Percentiles rank a stretch among this genome's conserved stretches.
These are phyloP conservation scores for Brassica juncea DNA, from an alignment of 345 rosid genomes.

Conservation along the genomic window DNA sequence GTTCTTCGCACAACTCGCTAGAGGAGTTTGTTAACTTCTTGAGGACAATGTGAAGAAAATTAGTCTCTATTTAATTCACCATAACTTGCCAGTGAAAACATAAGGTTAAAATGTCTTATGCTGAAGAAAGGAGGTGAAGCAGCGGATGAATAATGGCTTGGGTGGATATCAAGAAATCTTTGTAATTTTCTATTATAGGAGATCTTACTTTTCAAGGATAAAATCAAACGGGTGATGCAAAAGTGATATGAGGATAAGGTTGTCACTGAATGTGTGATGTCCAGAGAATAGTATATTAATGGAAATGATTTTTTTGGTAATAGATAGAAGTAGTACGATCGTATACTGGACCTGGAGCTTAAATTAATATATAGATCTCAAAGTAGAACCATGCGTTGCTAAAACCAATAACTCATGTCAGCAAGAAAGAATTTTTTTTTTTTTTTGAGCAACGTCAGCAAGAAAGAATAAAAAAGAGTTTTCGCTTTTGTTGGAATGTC, in stretches of 20 bases:
- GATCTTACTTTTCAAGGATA: slow-evolving; percentile 4
- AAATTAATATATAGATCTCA: slow-evolving; percentile 17
- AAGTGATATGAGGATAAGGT: slow-evolving; percentile 26
- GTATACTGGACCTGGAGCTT: slow-evolving; percentile 3
- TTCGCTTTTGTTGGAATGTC: slow-evolving; percentile 17
- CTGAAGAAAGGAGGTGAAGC: not conserved
- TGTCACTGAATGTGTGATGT: slow-evolving; percentile 28
- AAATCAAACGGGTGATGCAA: slow-evolving; percentile 18
- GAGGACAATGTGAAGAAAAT: slow-evolving; percentile 13
- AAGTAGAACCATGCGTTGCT: slow-evolving; percentile 35
- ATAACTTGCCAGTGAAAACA: slow-evolving; percentile 7
- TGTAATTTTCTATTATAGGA: not conserved
- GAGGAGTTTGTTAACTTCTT: slow-evolving; percentile 13
- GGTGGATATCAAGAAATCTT: not conserved
- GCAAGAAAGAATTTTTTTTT: not conserved
- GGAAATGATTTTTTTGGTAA: not conserved
- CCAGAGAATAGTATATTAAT: slow-evolving; percentile 5
- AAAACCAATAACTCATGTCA: slow-evolving; percentile 16
- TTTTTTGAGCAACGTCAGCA: too few species aligned
- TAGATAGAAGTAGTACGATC: not conserved
- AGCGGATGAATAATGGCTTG: not conserved
- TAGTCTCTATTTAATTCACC: not conserved
- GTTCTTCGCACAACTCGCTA: slow-evolving; percentile 25
- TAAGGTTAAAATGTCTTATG: slow-evolving; percentile 9
- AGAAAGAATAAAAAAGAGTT: not conserved